Evolutionary conservation across 768 basidiomycete genomes (phyloP), one percentile per base, ranked within the genome.

Genomic region (Botryobasidium botryosum): DNA sequence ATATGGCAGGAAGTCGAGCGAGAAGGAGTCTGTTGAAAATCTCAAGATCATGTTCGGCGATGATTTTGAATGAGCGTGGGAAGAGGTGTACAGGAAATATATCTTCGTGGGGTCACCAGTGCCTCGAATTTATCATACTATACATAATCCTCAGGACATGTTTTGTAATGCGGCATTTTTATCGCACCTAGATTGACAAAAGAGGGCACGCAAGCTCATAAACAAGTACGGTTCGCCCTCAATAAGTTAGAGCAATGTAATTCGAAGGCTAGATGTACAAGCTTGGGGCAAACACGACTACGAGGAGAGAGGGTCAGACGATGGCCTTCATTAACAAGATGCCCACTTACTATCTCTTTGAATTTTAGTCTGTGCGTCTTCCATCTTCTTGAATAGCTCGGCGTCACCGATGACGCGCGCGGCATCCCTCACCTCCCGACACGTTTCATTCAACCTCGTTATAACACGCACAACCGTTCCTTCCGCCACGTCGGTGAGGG

Each of bases 381-480:
- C 92, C 90, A 97, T 94, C 60, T 97, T 97, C 62, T 82, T 83
- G 70, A 96, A 94, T 32, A 99, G 62, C 40, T 85, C 88, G 20
- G 81, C 80, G 60, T 97, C 94, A 2, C 94, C 94, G 43, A 97
- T 94, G 31, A 97, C 91, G 27, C 94, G 73, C 5, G 94, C 94
- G 2, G 92, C 92, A 60, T 99, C 94, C 54, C 92, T 63, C 4
- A 99, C 90, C 62, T 99, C 94, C 38, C 91, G 68, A 59, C 94
- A 97, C 0, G 90, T 92, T 63, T 97, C 92, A 56, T 99, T 94
- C 40, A 97, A 64, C 7, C 94, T 75, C 2, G 87, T 96, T 56
- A 99, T 96, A 44, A 86, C 83, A 37, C 94, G 75, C 12, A 99
- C 94, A 50, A 99, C 90, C 0, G 91, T 96, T 0, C 94, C 94